Evolutionary conservation across 2,329 filamentous ascomycete genomes (phyloP), one percentile per base, ranked within the genome.

Genomic region (Penicillium griseofulvum): DNA sequence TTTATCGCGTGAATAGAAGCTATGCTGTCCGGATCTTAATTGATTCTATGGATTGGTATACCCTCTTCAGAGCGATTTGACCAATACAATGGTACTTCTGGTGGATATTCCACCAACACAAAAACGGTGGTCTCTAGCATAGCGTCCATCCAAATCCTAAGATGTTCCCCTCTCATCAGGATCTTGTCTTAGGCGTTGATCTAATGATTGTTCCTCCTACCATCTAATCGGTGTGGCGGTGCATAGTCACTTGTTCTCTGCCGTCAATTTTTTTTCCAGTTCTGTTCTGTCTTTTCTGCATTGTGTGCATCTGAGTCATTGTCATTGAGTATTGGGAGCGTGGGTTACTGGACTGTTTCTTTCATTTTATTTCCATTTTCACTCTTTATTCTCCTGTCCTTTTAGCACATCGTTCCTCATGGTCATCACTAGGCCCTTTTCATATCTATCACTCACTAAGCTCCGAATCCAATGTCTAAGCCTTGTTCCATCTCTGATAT

Each of bases 301-400:
- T 65, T 14, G 42, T 52, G 55, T 60, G 62, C 64, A 66, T 70
- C 56, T 60, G 58, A 68, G 57, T 63, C 63, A 65, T 63, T 64
- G 60, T 64, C 62, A 68, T 65, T 55, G 56, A 65, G 56, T 64
- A 65, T 65, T 63, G 60, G 61, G 65, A 63, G 62, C 64, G 64
- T 64, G 58, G 61, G 57, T 61, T 60, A 59, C 56, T 63, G 63
- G 60, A 43, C 54, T 55, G 52, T 49, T 59, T 59, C 58, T 58
- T 56, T 64, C 56, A 60, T 59, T 63, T 52, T 61, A 62, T 62
- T 58, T 52, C 24, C 11, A 16, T 52, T 59, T 56, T 63, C 54
- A 62, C 57, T 62, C 48, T 57, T 60, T 61, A 52, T 60, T 54
- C 36, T 47, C 28, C 42, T 54, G 45, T 49, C 47, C 65, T 65